These are phyloP conservation scores for Blastocladiella emersonii DNA, from an alignment of 371 early-diverging fungal species.

Conservation along the genomic window DNA sequence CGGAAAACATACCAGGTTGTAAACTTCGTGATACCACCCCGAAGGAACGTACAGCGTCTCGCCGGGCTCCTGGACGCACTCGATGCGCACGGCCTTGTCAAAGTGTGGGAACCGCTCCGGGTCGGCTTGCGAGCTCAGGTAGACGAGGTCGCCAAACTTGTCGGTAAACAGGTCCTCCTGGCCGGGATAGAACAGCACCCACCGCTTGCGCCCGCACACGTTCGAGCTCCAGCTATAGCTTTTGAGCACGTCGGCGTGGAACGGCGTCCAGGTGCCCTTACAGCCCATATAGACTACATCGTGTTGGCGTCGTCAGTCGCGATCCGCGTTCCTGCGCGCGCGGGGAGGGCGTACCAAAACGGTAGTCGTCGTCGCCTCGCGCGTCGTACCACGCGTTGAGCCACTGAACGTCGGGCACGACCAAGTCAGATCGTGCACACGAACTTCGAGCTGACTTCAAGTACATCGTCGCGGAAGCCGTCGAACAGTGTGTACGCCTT, in stretches of 20 bases:
- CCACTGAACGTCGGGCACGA: slow-evolving; percentile 28
- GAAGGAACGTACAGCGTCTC: slow-evolving; percentile 58
- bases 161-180: slow-evolving; percentile 38
- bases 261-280: slow-evolving; percentile 54
- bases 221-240: slow-evolving; percentile 69
- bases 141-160: slow-evolving; percentile 26
- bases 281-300: slow-evolving; percentile 54
- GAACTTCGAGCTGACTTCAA: no score
- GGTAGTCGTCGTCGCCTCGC: slow-evolving; percentile 43
- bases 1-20: slow-evolving; percentile 28
- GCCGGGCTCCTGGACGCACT: slow-evolving; percentile 40
- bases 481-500: slow-evolving; percentile 31
- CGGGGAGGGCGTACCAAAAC: slow-evolving; percentile 23
- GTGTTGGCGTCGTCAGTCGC: no score
- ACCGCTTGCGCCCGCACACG: slow-evolving; percentile 53
- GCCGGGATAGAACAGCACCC: slow-evolving; percentile 51
- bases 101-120: slow-evolving; percentile 30
- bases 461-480: slow-evolving; percentile 26
- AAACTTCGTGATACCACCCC: slow-evolving; percentile 62
- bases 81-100: slow-evolving; percentile 28
- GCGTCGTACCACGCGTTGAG: slow-evolving; percentile 45
- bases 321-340: no score
- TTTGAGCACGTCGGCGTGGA: slow-evolving; percentile 60
- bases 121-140: slow-evolving; percentile 26
- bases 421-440: neutral